phyloP scores from a whole-genome alignment of 225 moss, liverwort and hornwort species.

The Anthoceros angustus region DNA sequence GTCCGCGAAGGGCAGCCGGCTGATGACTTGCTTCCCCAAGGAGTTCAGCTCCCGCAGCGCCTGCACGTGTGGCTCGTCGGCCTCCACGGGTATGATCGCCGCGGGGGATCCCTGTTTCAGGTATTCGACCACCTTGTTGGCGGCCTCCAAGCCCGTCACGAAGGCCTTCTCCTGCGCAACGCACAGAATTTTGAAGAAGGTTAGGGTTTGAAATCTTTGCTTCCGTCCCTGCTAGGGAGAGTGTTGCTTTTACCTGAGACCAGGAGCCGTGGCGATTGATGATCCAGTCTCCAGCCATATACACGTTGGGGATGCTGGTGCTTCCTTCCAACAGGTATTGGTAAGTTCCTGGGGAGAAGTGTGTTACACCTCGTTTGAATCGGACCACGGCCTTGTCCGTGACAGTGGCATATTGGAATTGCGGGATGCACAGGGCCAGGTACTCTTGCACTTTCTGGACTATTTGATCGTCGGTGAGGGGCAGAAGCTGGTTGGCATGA shows the following conservation, averaged over 20 bases:
- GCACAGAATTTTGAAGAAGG: background rate
- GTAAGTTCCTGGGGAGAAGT: slow-evolving; percentile 96
- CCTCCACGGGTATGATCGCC: slow-evolving; percentile 48
- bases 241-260: slow-evolving; percentile 53
- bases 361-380: slow-evolving; percentile 74
- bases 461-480: slow-evolving; percentile 67
- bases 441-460: slow-evolving; percentile 68
- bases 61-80: slow-evolving; percentile 71
- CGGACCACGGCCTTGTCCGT: slow-evolving; percentile 77
- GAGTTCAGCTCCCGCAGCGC: slow-evolving; percentile 49
- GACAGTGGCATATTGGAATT: slow-evolving; percentile 48
- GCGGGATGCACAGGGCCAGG: slow-evolving; percentile 60
- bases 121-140: slow-evolving; percentile 56
- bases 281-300: slow-evolving; percentile 98
- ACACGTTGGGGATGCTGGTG: slow-evolving; percentile 86
- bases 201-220: background rate
- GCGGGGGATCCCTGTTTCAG: slow-evolving; percentile 50
- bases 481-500: slow-evolving; percentile 90
- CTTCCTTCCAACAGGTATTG: slow-evolving; percentile 71
- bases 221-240: background rate
- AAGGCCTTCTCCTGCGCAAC: slow-evolving; percentile 69
- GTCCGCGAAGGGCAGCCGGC: slow-evolving; percentile 34
- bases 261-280: slow-evolving; percentile 86
- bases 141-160: slow-evolving; percentile 90
- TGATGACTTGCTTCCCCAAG: slow-evolving; percentile 26